Conservation (phyloP, 1,284 basidiomycete genomes). For the Ceratobasidium sp. region DNA sequence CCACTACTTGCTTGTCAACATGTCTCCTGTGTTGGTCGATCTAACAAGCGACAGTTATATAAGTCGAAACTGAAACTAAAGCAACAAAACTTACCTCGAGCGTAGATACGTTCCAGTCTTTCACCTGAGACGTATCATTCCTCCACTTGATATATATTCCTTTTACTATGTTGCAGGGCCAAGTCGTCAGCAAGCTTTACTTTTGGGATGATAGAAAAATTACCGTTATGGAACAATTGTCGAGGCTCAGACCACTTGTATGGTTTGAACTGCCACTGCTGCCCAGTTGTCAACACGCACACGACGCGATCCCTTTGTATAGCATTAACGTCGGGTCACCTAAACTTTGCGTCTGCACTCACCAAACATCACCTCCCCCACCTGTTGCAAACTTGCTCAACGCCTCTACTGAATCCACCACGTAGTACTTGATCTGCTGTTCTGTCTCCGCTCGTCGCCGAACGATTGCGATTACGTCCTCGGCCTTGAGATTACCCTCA, state of each 20-base stretch:
- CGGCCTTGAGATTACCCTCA: slow-evolving; percentile 80
- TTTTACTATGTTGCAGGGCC: slow-evolving; percentile 73
- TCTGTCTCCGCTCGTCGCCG: slow-evolving; percentile 69
- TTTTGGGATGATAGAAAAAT: slow-evolving; percentile 51
- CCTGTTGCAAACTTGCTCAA: slow-evolving; percentile 85
- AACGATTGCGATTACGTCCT: slow-evolving; percentile 87
- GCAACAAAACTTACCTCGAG: slow-evolving; percentile 72
- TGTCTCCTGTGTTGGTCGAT: slow-evolving; percentile 92
- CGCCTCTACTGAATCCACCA: slow-evolving; percentile 94
- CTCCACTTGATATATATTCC: slow-evolving; percentile 94
- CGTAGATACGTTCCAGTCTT: slow-evolving; percentile 97
- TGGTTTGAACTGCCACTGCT: slow-evolving; percentile 96
- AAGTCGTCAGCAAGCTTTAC: slow-evolving; percentile 26
- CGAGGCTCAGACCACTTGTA: slow-evolving; percentile 97
- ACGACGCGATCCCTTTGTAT: slow-evolving; percentile 86
- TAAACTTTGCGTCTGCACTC: slow-evolving; percentile 44
- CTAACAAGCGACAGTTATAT: slow-evolving; percentile 59
- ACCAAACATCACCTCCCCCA: slow-evolving; percentile 76
- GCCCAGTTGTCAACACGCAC: slow-evolving; percentile 97
- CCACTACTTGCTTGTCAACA: slow-evolving; percentile 94
- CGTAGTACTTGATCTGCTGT: slow-evolving; percentile 70
- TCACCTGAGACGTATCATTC: slow-evolving; percentile 90
- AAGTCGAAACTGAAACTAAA: slow-evolving; percentile 14
- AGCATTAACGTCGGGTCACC: background rate
- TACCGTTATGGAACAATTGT: slow-evolving; percentile 92